Percentiles rank a stretch among this genome's conserved stretches.
phyloP scores from a whole-genome alignment of 2,329 filamentous ascomycete genomes.

The Lachnellula subtilissima region DNA sequence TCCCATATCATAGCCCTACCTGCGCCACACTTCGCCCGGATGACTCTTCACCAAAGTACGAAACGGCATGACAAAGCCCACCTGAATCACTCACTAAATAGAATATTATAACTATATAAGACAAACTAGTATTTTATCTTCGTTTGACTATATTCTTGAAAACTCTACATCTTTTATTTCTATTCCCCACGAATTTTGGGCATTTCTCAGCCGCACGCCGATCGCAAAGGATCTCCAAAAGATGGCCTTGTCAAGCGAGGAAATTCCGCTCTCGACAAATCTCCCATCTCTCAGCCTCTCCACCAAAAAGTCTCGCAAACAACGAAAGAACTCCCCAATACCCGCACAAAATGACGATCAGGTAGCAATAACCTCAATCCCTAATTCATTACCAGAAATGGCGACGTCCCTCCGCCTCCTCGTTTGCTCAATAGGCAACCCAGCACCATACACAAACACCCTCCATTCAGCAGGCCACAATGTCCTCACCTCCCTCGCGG shows the following conservation, averaged over 20 bases:
- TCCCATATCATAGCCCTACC: conserved; percentile 5
- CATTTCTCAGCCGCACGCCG: conserved; percentile 2
- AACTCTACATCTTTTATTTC: background rate
- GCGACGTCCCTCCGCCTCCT: conserved; percentile 52
- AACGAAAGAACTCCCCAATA: background rate
- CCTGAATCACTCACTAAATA: background rate
- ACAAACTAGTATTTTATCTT: background rate
- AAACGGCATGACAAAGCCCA: conserved; percentile 8
- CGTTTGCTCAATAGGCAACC: conserved; percentile 85
- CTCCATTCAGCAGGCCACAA: conserved; percentile 86
- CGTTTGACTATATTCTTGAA: background rate
- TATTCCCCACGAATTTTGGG: background rate
- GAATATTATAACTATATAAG: background rate
- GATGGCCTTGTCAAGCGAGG: background rate
- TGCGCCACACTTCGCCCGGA: conserved; percentile 13
- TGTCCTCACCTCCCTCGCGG: conserved; percentile 56
- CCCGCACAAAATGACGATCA: background rate
- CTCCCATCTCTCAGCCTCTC: conserved; percentile 3
- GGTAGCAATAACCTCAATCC: background rate
- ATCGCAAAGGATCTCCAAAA: background rate
- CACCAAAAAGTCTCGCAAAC: conserved; percentile 3
- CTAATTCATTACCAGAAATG: conserved; percentile 13
- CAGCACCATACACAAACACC: conserved; percentile 66
- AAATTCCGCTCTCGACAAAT: background rate
- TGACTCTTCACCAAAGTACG: conserved; percentile 7